phyloP scores from a whole-genome alignment of 345 rosid species.

The Gossypium herbaceum region DNA sequence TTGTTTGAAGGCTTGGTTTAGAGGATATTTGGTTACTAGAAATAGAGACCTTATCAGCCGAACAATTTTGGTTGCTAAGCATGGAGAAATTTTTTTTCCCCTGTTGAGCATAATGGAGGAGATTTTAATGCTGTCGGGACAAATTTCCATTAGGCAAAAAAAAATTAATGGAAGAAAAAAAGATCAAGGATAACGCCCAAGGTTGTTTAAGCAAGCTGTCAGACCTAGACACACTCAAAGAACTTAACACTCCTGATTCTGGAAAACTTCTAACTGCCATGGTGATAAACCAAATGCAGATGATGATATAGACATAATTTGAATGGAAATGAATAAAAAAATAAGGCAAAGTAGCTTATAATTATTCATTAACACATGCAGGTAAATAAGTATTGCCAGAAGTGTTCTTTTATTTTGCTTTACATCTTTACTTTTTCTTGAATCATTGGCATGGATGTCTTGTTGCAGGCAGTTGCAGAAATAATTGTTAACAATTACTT shows the following conservation, averaged over 20 bases:
- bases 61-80: not conserved
- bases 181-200: too few species aligned
- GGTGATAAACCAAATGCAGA: too few species aligned
- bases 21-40: not conserved
- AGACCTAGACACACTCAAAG: not conserved
- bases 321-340: too few species aligned
- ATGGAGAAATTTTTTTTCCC: too few species aligned
- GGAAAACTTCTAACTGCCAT: too few species aligned
- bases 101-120: too few species aligned
- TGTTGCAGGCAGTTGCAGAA: conserved; percentile 72
- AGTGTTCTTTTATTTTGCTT: not conserved
- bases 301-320: too few species aligned
- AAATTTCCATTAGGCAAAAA: too few species aligned
- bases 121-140: too few species aligned
- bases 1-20: too few species aligned
- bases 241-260: not conserved
- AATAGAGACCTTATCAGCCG: not conserved
- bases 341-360: not conserved
- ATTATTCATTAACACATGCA: not conserved
- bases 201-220: not conserved
- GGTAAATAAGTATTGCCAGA: not conserved
- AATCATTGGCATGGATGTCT: conserved; percentile 3
- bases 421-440: not conserved
- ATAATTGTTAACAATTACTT: conserved; percentile 72
- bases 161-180: too few species aligned